phyloP scores from a whole-genome alignment of 345 rosid species.

The Psidium guajava region DNA sequence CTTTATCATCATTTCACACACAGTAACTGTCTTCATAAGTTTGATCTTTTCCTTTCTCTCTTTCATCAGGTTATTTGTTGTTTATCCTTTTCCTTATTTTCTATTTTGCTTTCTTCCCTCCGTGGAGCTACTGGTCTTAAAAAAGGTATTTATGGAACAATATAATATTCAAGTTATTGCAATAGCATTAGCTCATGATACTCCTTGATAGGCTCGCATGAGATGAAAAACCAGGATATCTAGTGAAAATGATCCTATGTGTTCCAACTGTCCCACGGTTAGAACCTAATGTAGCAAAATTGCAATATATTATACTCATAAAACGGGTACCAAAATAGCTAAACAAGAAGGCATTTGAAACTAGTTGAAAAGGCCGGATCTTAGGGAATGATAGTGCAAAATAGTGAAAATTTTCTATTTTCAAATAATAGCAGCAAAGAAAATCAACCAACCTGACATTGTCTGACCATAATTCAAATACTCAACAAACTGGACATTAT shows the following conservation, averaged over 20 bases:
- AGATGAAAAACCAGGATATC: neutral
- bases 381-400: neutral
- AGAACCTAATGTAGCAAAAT: neutral
- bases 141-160: neutral
- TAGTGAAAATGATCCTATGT: neutral
- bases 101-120: neutral
- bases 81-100: neutral
- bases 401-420: neutral
- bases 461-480: slow-evolving; percentile 82
- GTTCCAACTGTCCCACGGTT: neutral
- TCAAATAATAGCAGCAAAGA: neutral
- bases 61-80: neutral
- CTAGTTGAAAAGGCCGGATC: neutral
- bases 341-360: neutral
- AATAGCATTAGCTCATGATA: neutral
- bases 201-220: neutral
- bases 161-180: neutral
- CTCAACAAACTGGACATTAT: slow-evolving; percentile 82
- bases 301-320: neutral
- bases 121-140: neutral
- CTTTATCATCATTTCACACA: neutral
- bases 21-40: neutral
- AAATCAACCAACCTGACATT: slow-evolving; percentile 45
- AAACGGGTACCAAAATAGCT: neutral
- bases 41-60: neutral